Evolutionary conservation across 495 filamentous ascomycete species (phyloP), one percentile per base, ranked within the genome.

Genomic region (Aspergillus olivimuriae): DNA sequence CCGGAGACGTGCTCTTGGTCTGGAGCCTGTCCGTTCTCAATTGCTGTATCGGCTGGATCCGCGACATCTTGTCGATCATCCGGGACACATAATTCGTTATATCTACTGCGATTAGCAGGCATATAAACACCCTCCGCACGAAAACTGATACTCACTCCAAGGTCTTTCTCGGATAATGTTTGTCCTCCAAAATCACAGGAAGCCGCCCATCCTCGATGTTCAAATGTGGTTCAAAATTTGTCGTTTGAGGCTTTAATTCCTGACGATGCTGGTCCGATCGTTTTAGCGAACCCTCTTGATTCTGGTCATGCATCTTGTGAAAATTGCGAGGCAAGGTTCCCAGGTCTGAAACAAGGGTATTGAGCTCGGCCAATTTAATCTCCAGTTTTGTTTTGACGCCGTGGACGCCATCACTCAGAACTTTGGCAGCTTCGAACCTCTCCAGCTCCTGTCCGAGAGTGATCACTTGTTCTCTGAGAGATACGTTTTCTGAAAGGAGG

Each of bases 401-500:
- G 23, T 79, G 70, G 33, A 87, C 73, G 55, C 82, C 78, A 41
- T 69, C 55, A 28, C 67, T 55, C 2, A 75, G 56, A 37, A 51
- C 39, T 44, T 63, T 67, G 1, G 57, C 62, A n/a, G 62, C 61
- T 28, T 72, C 65, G 44, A 65, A 57, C 39, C 68, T 66, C 42
- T 86, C 77, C 38, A 79, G 70, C 37, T 87, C 81, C 39, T 81
- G 78, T 39, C 87, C 77, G 5, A 94, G 67, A 32, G 81, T 80
- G 47, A 94, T 70, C 14, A 92, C 72, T 50, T 90, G 80, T 46
- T 87, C 81, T 38, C 87, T 81, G 0, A 98, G 76, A 0, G 82
- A 77, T 18, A 95, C 80, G 61, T 97, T 97, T 51, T 98, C 94
- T 14, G 82, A 78, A 43, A 95, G 70, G 9, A 97, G 67, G 21